Evolutionary conservation across 2,329 filamentous ascomycete species (phyloP).

Genomic region (Fusarium chuoi): DNA sequence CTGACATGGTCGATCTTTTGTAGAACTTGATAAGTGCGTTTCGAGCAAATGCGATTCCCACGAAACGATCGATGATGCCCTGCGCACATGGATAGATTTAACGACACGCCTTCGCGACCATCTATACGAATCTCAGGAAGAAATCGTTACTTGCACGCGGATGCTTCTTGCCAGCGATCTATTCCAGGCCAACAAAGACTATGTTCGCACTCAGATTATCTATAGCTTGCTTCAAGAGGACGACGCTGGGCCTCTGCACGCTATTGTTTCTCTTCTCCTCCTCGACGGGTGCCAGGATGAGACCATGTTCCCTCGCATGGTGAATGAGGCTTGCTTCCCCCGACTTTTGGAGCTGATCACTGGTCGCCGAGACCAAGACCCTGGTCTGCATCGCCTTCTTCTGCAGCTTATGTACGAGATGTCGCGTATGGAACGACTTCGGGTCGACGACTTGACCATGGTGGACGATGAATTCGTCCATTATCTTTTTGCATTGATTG

Average conservation of each 20-base stretch:
- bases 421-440: conserved; percentile 88
- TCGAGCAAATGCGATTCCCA: conserved; percentile 60
- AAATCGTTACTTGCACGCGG: conserved; percentile 82
- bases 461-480: conserved; percentile 84
- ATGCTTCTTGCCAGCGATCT: conserved; percentile 79
- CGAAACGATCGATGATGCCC: conserved; percentile 80
- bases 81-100: conserved; percentile 85
- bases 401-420: conserved; percentile 96
- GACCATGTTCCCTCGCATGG: conserved; percentile 85
- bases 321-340: conserved; percentile 83
- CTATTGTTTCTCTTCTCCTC: conserved; percentile 84
- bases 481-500: conserved; percentile 87
- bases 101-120: conserved; percentile 80
- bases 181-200: conserved; percentile 80
- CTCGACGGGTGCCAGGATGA: conserved; percentile 87
- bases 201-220: conserved; percentile 92
- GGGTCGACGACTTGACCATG: conserved; percentile 77
- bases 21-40: conserved; percentile 62
- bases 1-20: conserved; percentile 18
- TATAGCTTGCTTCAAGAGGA: conserved; percentile 93
- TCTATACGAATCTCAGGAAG: conserved; percentile 79
- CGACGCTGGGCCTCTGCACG: conserved; percentile 79
- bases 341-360: conserved; percentile 85
- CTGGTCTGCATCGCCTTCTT: conserved; percentile 79
- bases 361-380: conserved; percentile 70